Evolutionary conservation across 208 protist genomes (phyloP), one percentile per base, ranked within the genome.

Genomic region (Leishmania gerbilli): DNA sequence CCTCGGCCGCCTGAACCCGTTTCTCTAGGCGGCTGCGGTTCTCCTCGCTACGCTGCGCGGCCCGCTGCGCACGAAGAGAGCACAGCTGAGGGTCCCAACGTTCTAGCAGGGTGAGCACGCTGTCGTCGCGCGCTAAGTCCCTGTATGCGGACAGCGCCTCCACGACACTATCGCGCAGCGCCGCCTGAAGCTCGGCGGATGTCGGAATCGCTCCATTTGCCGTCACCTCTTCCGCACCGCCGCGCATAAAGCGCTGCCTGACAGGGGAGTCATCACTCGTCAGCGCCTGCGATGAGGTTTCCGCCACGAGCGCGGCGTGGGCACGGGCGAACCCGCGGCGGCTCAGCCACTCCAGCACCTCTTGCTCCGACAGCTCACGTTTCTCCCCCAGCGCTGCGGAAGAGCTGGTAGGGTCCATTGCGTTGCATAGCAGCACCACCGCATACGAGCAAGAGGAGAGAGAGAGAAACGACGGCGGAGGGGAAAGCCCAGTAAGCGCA

Each of bases 141-240:
- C 47, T 56, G 56, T 80, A 84, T 27, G 80, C 79, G 1, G 80
- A 69, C 13, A 86, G 74, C 21, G 74, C 83, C 68, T 83, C 83
- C 31, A 74, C 24, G 19, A 83, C 58, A 37, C 71, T 76, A 42
- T 64, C 69, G 64, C 62, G 53, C 45, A 85, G 56, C 72, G 79
- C 82, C 1, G 21, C 42, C 24, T 58, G 37, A 5, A 79, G 21
- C 11, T 47, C 74, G 31, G 55, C 9, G 55, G 56, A 7, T 45
- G 55, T 47, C 53, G 27, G 19, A 37, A 49, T 3, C 21, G 11
- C 11, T n/a, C 8, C 49, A 51, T 21, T 47, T 34, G 34, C 7
- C 17, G 55, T n/a, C 74, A n/a, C 56, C 17, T 40, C 27, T 4
- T 9, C 37, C 56, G 37, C 55, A 37, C 40, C n/a, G 7, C 34